phyloP scores from a whole-genome alignment of 148 eudicot genomes.

The Nepenthes gracilis region DNA sequence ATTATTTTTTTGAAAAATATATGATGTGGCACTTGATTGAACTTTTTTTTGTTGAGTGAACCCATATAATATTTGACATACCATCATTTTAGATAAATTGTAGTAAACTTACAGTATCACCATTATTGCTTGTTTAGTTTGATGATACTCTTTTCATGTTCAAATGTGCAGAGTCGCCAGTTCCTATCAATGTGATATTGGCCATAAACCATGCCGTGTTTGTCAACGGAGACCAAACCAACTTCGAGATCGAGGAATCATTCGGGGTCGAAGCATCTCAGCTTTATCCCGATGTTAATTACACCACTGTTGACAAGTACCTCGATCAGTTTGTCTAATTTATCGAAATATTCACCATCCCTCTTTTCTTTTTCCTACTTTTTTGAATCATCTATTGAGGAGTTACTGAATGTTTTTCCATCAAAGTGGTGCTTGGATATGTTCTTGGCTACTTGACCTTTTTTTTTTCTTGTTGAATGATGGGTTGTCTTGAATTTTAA shows the following conservation, averaged over 20 bases:
- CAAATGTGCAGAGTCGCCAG: constrained; percentile 33
- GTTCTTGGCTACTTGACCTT: too few relatives aligned
- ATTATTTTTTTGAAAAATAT: background rate
- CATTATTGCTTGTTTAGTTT: background rate
- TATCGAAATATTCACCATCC: background rate
- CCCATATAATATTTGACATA: too few relatives aligned
- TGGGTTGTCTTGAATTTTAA: too few relatives aligned
- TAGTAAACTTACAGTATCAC: too few relatives aligned
- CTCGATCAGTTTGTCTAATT: constrained; percentile 27
- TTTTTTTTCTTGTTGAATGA: too few relatives aligned
- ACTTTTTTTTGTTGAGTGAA: too few relatives aligned
- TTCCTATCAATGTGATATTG: constrained; percentile 25
- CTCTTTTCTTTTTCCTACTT: background rate
- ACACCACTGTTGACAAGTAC: constrained; percentile 50
- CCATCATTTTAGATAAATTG: too few relatives aligned
- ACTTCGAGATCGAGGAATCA: constrained; percentile 43
- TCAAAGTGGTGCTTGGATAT: too few relatives aligned
- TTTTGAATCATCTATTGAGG: too few relatives aligned
- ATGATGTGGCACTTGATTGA: too few relatives aligned
- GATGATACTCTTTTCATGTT: background rate
- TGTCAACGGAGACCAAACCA: constrained; percentile 53
- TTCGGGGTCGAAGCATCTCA: constrained; percentile 63
- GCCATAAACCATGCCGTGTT: constrained; percentile 40
- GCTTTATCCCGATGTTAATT: constrained; percentile 74
- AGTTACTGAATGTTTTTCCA: too few relatives aligned